Evolutionary conservation across 1,139 yeast genomes (phyloP), one percentile per base, ranked within the genome.

Genomic region (Saccharomyces hybrid): DNA sequence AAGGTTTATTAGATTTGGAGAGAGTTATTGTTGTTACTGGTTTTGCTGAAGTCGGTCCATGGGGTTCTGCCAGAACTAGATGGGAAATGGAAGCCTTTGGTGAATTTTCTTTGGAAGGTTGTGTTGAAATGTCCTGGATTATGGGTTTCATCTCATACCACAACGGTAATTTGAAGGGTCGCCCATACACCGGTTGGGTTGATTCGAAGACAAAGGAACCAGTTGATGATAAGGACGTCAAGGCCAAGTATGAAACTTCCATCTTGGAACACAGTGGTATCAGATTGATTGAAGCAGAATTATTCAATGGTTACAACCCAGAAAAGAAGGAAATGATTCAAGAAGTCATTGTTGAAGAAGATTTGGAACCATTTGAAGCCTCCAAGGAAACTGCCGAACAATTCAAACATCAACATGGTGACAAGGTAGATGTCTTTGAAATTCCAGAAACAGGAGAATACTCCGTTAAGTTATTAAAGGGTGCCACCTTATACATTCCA

Each of bases 1-100:
- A 88, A 73, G 97, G 97, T 57, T 79, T 93, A 81, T 78, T 93
- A 65, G 97, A 93, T 70, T 84, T 91, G 70, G 97, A 90, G 70
- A 84, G 83, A 66, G 93, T 90, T 58, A 81, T 91, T 62, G 99
- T 93, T 61, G 91, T 91, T 57, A 91, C 99, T 53, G 99, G 99
- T 75, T 93, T 91, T 77, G 79, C 97, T 61, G 99, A 93, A 77
- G 98, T 93, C 64, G 95, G 97, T 71, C 99, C 99, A 70, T 95
- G 97, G 97, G 99, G 99, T 82, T 90, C 91, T 72, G 76, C 99
- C 49, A 88, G 98, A 81, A 93, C 99, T 58, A 85, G 99, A 80
- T 93, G 99, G 99, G 98, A 93, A 75, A 93, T 93, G 96, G 99
- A 93, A 77, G 88, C 97, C 54, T 64, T 75, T 58, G 99, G 99